Percentiles rank a stretch among this genome's conserved stretches.
These are phyloP conservation scores for Coemansia sp. DNA, from an alignment of 192 early-diverging fungal genomes.

Conservation along the genomic window DNA sequence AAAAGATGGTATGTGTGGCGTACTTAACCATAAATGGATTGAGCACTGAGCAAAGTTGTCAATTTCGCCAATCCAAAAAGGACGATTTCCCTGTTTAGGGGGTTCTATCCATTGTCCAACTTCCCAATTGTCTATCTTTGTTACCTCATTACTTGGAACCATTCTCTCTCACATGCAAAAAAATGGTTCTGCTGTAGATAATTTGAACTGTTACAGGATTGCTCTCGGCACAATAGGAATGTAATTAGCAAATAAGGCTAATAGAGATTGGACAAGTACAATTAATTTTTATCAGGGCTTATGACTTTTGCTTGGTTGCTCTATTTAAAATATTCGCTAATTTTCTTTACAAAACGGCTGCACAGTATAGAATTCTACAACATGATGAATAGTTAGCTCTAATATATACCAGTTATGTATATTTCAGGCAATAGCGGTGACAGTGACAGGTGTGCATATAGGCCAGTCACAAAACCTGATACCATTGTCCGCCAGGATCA, in stretches of 20 bases:
- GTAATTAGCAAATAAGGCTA: too few species aligned
- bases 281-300: too few species aligned
- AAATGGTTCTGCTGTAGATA: too few species aligned
- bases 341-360: neutral
- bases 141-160: neutral
- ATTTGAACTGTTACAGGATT: too few species aligned
- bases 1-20: neutral
- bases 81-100: neutral
- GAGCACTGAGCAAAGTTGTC: neutral
- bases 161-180: neutral
- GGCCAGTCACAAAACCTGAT: constrained; percentile 7
- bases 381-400: neutral
- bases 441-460: neutral
- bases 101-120: neutral
- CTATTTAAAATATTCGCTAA: neutral
- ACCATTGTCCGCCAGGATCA: constrained; percentile 31
- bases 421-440: neutral
- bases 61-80: neutral
- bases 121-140: neutral
- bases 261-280: too few species aligned
- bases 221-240: too few species aligned
- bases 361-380: neutral
- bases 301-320: neutral
- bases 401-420: neutral
- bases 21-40: neutral